Percentiles rank a stretch among this genome's conserved stretches.
These are phyloP conservation scores for Gyromitra esculenta DNA, from an alignment of 2,329 filamentous ascomycete species.

Conservation along the genomic window DNA sequence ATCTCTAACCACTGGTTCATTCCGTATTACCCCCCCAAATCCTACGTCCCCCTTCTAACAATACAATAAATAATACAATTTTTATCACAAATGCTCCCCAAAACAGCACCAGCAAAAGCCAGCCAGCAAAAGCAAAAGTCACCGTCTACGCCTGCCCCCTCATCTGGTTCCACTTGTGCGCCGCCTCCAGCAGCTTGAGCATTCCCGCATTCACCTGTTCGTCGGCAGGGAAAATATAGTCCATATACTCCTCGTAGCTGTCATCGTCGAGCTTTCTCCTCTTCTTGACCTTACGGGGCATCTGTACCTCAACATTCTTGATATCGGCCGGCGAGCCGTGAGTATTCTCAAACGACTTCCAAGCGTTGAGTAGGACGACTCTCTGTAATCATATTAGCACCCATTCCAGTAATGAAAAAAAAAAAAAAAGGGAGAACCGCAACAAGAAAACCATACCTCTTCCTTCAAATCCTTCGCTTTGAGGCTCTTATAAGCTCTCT, in stretches of 20 bases:
- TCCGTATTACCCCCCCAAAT: not conserved
- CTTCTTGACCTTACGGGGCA: slow-evolving; percentile 94
- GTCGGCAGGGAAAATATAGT: slow-evolving; percentile 96
- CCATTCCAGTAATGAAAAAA: not conserved
- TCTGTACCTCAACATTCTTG: slow-evolving; percentile 86
- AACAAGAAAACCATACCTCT: slow-evolving; percentile 66
- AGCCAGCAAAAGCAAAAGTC: not conserved
- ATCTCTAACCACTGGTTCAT: not conserved
- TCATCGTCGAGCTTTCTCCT: slow-evolving; percentile 90
- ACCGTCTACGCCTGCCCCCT: slow-evolving; percentile 24
- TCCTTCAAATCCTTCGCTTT: slow-evolving; percentile 91
- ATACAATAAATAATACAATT: slow-evolving; percentile 8
- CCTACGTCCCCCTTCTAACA: not conserved
- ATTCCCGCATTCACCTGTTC: slow-evolving; percentile 85
- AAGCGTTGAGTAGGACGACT: slow-evolving; percentile 89
- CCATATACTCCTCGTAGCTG: slow-evolving; percentile 93
- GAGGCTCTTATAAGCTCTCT: slow-evolving; percentile 84
- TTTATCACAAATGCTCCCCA: not conserved
- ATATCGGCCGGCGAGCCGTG: slow-evolving; percentile 80
- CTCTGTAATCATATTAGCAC: slow-evolving; percentile 65
- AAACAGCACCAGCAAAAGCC: not conserved
- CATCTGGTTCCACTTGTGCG: slow-evolving; percentile 83
- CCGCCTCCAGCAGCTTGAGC: slow-evolving; percentile 83
- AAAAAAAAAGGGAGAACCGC: not conserved
- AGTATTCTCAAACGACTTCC: slow-evolving; percentile 89